These are phyloP conservation scores for Chrysosphaeria jannelii DNA, from an alignment of 2,329 filamentous ascomycete genomes.

Conservation along the genomic window DNA sequence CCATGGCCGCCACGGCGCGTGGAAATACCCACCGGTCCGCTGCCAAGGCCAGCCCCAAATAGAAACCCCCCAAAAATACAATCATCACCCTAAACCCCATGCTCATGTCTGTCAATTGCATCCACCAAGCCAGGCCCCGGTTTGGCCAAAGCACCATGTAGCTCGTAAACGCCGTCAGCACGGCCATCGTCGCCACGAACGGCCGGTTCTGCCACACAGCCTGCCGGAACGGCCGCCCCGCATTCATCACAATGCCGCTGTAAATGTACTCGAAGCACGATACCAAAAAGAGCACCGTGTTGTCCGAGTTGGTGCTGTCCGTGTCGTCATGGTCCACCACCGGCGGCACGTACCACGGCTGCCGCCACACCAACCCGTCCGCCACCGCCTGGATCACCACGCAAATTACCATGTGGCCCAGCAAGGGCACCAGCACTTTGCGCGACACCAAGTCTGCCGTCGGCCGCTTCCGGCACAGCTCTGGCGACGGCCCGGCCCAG, in stretches of 20 bases:
- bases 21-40: slow-evolving; percentile 45
- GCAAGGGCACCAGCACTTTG: slow-evolving; percentile 66
- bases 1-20: slow-evolving; percentile 34
- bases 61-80: slow-evolving; percentile 34
- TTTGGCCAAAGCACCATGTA: slow-evolving; percentile 63
- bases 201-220: slow-evolving; percentile 55
- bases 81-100: slow-evolving; percentile 43
- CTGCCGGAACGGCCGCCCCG: slow-evolving; percentile 73
- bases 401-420: slow-evolving; percentile 67
- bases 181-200: slow-evolving; percentile 47
- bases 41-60: slow-evolving; percentile 37
- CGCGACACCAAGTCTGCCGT: slow-evolving; percentile 77
- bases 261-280: slow-evolving; percentile 91
- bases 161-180: slow-evolving; percentile 32
- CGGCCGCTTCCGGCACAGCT: slow-evolving; percentile 55
- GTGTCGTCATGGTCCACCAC: slow-evolving; percentile 46
- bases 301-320: slow-evolving; percentile 76
- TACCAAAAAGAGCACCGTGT: slow-evolving; percentile 66
- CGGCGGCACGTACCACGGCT: slow-evolving; percentile 70
- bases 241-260: slow-evolving; percentile 63
- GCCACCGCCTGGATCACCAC: slow-evolving; percentile 46
- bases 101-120: slow-evolving; percentile 64
- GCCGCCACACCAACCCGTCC: slow-evolving; percentile 43
- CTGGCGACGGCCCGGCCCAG: slow-evolving; percentile 63
- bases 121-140: slow-evolving; percentile 34